Percentiles rank a stretch among this genome's conserved stretches.
Evolutionary conservation across 345 rosid genomes (phyloP).

Genomic region (Crucihimalaya himalaica): DNA sequence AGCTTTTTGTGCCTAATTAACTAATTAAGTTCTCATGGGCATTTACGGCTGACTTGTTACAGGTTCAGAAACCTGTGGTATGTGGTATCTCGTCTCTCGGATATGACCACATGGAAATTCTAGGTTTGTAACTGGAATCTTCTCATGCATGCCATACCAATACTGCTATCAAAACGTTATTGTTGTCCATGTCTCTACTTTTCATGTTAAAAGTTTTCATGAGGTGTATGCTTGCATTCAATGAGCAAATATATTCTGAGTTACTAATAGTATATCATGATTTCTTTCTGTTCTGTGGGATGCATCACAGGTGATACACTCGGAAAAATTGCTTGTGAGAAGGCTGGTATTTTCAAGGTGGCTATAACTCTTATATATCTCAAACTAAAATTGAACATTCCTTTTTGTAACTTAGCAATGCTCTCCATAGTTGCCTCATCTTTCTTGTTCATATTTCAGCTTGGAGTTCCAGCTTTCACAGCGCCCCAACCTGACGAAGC

Average conservation of each 20-base stretch:
- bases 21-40: slow-evolving; percentile 20
- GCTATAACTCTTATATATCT: slow-evolving; percentile 22
- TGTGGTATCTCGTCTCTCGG: slow-evolving; percentile 95
- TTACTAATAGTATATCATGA: background rate
- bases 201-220: background rate
- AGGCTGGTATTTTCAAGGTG: slow-evolving; percentile 99
- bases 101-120: slow-evolving; percentile 98
- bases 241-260: slow-evolving; percentile 7
- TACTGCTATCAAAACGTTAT: slow-evolving; percentile 6
- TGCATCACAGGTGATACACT: slow-evolving; percentile 78
- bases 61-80: slow-evolving; percentile 84
- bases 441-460: slow-evolving; percentile 49
- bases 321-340: slow-evolving; percentile 94
- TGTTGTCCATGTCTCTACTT: background rate
- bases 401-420: background rate
- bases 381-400: background rate
- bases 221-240: background rate
- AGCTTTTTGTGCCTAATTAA: slow-evolving; percentile 11
- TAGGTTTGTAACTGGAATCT: slow-evolving; percentile 66
- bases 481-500: slow-evolving; percentile 97
- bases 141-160: slow-evolving; percentile 14
- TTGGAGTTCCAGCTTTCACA: slow-evolving; percentile 83
- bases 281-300: slow-evolving; percentile 35
- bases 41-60: slow-evolving; percentile 37
- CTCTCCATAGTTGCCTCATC: slow-evolving; percentile 21